Evolutionary conservation across 2,329 filamentous ascomycete genomes (phyloP).

Genomic region (Basipetospora sp.): DNA sequence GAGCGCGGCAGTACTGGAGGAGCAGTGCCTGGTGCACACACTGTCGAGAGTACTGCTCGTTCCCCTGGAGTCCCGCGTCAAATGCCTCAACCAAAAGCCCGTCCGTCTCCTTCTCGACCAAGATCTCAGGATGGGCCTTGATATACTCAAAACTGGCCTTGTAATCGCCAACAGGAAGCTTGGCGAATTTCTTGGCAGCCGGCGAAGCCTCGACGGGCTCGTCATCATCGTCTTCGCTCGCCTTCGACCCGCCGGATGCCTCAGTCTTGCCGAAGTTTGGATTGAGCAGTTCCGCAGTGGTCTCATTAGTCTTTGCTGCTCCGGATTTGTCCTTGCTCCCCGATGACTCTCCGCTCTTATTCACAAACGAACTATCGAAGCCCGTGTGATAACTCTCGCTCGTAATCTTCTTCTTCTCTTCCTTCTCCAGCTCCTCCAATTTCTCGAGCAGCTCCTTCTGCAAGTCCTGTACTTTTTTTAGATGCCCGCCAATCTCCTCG

Average conservation of each 20-base stretch:
- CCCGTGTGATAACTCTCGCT: constrained; percentile 79
- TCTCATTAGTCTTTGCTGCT: constrained; percentile 24
- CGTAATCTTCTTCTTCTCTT: constrained; percentile 81
- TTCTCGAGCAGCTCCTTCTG: constrained; percentile 62
- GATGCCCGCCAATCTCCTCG: constrained; percentile 61
- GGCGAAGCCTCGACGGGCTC: constrained; percentile 62
- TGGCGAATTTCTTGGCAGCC: constrained; percentile 65
- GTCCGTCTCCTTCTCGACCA: constrained; percentile 77
- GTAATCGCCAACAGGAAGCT: constrained; percentile 65
- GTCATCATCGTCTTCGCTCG: constrained; percentile 38
- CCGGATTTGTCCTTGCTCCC: constrained; percentile 29
- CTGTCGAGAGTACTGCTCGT: constrained; percentile 63
- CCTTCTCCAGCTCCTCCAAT: constrained; percentile 67
- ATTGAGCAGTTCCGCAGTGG: constrained; percentile 51
- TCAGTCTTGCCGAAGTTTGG: constrained; percentile 5
- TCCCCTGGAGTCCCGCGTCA: constrained; percentile 64
- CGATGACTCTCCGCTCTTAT: constrained; percentile 38
- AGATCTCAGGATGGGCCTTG: constrained; percentile 58
- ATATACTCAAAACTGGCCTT: constrained; percentile 61
- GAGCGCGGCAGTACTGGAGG: constrained; percentile 82
- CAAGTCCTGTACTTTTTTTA: constrained; percentile 60
- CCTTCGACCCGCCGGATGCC: constrained; percentile 12
- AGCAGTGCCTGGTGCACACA: constrained; percentile 88
- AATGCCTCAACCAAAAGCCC: constrained; percentile 84
- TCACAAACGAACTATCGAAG: constrained; percentile 74